Evolutionary conservation across 805 yeast species (phyloP).

Genomic region (Myxozyma vanderwaltii): DNA sequence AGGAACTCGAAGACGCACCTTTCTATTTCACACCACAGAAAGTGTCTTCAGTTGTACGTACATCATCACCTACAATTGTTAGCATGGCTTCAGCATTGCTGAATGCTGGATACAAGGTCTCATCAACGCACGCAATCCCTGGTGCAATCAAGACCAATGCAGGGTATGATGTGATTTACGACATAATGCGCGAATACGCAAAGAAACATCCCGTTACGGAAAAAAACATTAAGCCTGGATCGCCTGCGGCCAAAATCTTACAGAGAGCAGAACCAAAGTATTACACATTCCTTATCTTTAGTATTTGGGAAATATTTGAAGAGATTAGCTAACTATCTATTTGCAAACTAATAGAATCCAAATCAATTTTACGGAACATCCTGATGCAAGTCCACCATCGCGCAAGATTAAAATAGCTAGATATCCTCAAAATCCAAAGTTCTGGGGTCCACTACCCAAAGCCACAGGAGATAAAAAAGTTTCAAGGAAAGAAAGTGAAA

Average conservation of each 20-base stretch:
- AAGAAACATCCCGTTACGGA: conserved; percentile 47
- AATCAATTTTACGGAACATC: conserved; percentile 60
- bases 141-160: conserved; percentile 90
- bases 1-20: conserved; percentile 67
- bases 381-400: conserved; percentile 59
- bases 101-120: conserved; percentile 76
- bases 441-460: conserved; percentile 96
- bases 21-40: conserved; percentile 84
- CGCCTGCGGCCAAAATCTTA: conserved; percentile 42
- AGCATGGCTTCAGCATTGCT: conserved; percentile 77
- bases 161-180: conserved; percentile 78
- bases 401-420: conserved; percentile 80
- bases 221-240: conserved; percentile 38
- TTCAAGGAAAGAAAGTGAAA: conserved; percentile 1
- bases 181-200: conserved; percentile 66
- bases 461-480: conserved; percentile 46
- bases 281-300: not conserved
- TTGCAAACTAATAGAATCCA: conserved; percentile 32
- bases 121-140: conserved; percentile 86
- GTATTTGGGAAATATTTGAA: not conserved
- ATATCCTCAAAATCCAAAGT: conserved; percentile 89
- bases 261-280: conserved; percentile 32
- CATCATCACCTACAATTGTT: conserved; percentile 80
- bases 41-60: conserved; percentile 70
- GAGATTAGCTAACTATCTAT: too few species aligned